Evolutionary conservation across 768 basidiomycete species (phyloP), one percentile per base, ranked within the genome.

Genomic region (Mrakia frigida): DNA sequence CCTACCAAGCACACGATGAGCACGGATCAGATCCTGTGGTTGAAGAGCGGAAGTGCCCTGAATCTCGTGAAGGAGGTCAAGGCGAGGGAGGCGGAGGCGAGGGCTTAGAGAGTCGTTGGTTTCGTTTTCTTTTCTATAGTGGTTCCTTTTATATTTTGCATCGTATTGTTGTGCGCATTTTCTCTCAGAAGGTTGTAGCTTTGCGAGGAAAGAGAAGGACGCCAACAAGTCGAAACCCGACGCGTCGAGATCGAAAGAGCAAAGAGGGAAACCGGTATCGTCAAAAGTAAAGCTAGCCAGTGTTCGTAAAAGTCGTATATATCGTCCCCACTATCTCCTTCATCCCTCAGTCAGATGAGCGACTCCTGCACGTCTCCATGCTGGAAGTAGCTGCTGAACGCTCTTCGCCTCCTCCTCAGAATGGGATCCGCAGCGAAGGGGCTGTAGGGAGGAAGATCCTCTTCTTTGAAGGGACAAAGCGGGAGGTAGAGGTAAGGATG

Each of bases 1-100:
- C 83, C 85, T 59, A 91, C 91, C 4, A 90, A 86, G 81, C 96
- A 98, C 83, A 96, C 95, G 5, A 90, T 98, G 90, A 93, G 92
- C 25, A 83, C 82, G 35, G 95, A 97, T 82, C 94, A 97, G 84
- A 84, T 96, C 63, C 90, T 91, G 77, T 98, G 96, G 96, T 85
- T 99, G 75, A 85, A 86, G 73, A 90, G 91, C 33, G 96, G 96
- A 4, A 92, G 91, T 43, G 96, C 95, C 1, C 82, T 99, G 80
- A 99, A 98, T 83, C 28, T 78, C 37, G 77, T 78, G 35, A 68
- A 61, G 53, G 63, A 73, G 50, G 68, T 70, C 14, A 78, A 78
- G 77, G 72, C 72, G 63, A 68, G 69, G 70, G 43, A n/a, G 41
- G 69, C 28, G 25, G 43, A 13, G 69, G 69, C 69, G 46, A 39